Evolutionary conservation across 305 asterid species (phyloP), one percentile per base, ranked within the genome.

Genomic region (Solanum hybrid): DNA sequence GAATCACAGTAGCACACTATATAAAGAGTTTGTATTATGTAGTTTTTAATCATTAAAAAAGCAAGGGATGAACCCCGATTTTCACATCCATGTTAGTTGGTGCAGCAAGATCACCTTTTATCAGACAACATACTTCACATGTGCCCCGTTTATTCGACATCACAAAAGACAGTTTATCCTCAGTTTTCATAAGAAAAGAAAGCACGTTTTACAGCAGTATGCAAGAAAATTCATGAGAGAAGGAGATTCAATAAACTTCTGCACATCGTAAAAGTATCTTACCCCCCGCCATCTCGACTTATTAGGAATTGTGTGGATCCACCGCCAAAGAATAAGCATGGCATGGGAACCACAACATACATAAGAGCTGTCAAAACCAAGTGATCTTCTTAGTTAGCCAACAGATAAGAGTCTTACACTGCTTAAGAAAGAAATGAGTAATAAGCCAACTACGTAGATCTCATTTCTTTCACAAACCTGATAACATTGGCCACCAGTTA

Each of bases 401-500:
- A 90, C 85, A 87, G 69, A 14, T 87, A 20, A 20, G 89, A 77
- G 39, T 37, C 7, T 64, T 37, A 75, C 67, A 31, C 42, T n/a
- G 37, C 83, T 39, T 28, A 11, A 73, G 34, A 71, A 61, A 69
- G 29, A 57, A 87, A 86, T 40, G 51, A 40, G 51, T 40, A 4
- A 40, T 67, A 71, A 77, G 40, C 51, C 24, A 77, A 11, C 37
- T 29, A 29, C 5, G 12, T 16, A 57, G 87, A 28, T 46, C 35
- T n/a, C 79, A 28, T 34, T 61, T 42, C 85, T 57, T 57, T 24
- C 42, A 88, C 92, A 85, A 83, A 97, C 98, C 99, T 93, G 99
- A 96, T 91, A 97, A 90, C 97, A 97, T 92, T 11, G 99, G 99
- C 98, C 99, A 97, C 99, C 98, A 97, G 90, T 97, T 97, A 93